Conservation (phyloP, 352 stramenopile genomes). For the Phytopythium aichiense region DNA sequence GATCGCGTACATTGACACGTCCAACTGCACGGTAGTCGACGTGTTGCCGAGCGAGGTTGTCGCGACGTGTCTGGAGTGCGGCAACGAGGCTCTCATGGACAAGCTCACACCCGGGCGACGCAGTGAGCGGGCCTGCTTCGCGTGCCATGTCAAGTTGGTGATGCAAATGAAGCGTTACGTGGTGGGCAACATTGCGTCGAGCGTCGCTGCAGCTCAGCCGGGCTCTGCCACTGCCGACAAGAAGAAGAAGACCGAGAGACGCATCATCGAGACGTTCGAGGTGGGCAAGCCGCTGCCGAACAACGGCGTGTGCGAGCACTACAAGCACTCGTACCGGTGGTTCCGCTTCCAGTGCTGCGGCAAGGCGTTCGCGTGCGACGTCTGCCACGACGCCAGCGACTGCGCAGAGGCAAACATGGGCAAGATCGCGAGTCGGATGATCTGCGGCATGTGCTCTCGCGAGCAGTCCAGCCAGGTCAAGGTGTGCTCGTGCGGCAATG, state of each 20-base stretch:
- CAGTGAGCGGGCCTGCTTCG: constrained; percentile 62
- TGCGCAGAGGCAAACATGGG: constrained; percentile 64
- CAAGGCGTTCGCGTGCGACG: constrained; percentile 76
- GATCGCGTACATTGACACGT: constrained; percentile 63
- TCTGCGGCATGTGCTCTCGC: constrained; percentile 79
- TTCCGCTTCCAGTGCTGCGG: constrained; percentile 86
- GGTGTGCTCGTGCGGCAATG: constrained; percentile 70
- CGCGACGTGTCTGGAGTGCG: constrained; percentile 66
- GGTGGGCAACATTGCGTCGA: constrained; percentile 14
- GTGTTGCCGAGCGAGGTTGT: constrained; percentile 67
- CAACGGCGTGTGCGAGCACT: constrained; percentile 74
- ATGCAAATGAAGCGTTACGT: constrained; percentile 60
- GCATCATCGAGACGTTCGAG: constrained; percentile 46
- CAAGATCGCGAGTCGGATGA: constrained; percentile 80
- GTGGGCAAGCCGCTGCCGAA: constrained; percentile 64
- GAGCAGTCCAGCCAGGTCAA: constrained; percentile 78
- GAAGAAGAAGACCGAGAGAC: constrained; percentile 31
- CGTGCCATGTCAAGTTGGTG: constrained; percentile 76
- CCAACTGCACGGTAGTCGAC: constrained; percentile 70
- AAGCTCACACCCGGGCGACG: constrained; percentile 45
- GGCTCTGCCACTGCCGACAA: constrained; percentile 16
- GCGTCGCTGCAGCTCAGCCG: not conserved
- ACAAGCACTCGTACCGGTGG: constrained; percentile 76
- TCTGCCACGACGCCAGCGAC: constrained; percentile 74
- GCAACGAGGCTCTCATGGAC: constrained; percentile 58